Evolutionary conservation across 805 yeast genomes (phyloP).

Genomic region (Lachancea sp.): DNA sequence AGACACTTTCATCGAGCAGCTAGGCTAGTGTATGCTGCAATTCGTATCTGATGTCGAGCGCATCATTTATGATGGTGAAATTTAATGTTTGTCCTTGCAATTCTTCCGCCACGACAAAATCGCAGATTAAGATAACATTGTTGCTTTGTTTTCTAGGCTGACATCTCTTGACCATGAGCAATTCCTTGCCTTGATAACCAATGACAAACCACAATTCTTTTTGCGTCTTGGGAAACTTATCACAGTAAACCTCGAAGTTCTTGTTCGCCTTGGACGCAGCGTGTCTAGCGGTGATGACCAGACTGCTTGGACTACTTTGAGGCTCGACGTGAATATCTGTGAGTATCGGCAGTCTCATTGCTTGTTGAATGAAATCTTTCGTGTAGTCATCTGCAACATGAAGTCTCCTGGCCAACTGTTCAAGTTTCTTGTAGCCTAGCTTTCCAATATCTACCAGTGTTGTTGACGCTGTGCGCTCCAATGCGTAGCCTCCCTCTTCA

Average conservation of each 20-base stretch:
- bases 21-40: constrained; percentile 19
- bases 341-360: constrained; percentile 52
- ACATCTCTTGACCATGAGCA: constrained; percentile 67
- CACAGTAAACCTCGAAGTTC: constrained; percentile 66
- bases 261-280: constrained; percentile 39
- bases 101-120: constrained; percentile 44
- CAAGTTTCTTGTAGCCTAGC: constrained; percentile 32
- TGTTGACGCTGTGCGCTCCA: constrained; percentile 8
- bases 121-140: constrained; percentile 33
- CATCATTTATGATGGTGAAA: constrained; percentile 57
- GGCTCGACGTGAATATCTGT: constrained; percentile 38
- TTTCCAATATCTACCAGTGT: constrained; percentile 40
- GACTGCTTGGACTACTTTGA: constrained; percentile 33
- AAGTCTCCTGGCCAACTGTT: constrained; percentile 3
- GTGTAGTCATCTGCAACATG: constrained; percentile 36
- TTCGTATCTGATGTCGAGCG: constrained; percentile 48
- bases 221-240: constrained; percentile 83
- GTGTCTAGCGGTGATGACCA: constrained; percentile 48
- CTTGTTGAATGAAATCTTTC: constrained; percentile 47
- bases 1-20: background rate
- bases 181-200: constrained; percentile 44
- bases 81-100: constrained; percentile 41
- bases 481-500: constrained; percentile 18
- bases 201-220: constrained; percentile 90
- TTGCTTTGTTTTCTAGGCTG: constrained; percentile 44